Evolutionary conservation across 2,329 filamentous ascomycete species (phyloP), one percentile per base, ranked within the genome.

Genomic region (Ophiostoma fasciatum): DNA sequence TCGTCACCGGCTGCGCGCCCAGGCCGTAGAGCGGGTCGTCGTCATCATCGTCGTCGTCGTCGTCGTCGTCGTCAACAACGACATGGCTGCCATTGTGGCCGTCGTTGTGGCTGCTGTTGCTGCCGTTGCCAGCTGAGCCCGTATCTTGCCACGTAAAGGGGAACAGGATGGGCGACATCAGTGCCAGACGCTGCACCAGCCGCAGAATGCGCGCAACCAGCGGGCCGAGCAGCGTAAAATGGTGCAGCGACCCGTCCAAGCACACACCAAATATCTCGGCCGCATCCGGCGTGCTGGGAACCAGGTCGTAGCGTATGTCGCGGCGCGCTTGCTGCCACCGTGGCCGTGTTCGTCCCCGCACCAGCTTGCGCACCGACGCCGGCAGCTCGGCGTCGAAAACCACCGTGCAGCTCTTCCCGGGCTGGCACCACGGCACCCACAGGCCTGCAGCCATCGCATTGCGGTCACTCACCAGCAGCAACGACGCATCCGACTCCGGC

Each of bases 101-200:
- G n/a, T n/a, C n/a, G n/a, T n/a, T n/a, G n/a, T n/a, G n/a, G n/a
- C n/a, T n/a, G n/a, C n/a, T n/a, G n/a, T n/a, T n/a, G n/a, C n/a
- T n/a, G n/a, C n/a, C 6, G 11, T 25, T 12, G 23, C 23, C 7
- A 25, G 23, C 8, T 25, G n/a, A n/a, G n/a, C n/a, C n/a, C n/a
- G n/a, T n/a, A n/a, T n/a, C n/a, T n/a, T n/a, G n/a, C n/a, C n/a
- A 52, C 3, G 53, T 53, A 41, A 69, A 71, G 4, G 70, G 66
- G 39, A 63, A 73, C 11, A 74, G 53, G 4, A 50, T 44, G 7
- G 53, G 48, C 19, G 64, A 67, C 19, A 56, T 52, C 31, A 65
- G 53, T 20, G 71, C 74, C 32, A 92, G 52, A 40, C 79, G 78
- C 49, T 92, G 78, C 2, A 94, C 51, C 43, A 88, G 74, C 39